Percentiles rank a stretch among this genome's conserved stretches.
phyloP scores from a whole-genome alignment of 2,329 filamentous ascomycete species.

The Fusarium incarnatum region DNA sequence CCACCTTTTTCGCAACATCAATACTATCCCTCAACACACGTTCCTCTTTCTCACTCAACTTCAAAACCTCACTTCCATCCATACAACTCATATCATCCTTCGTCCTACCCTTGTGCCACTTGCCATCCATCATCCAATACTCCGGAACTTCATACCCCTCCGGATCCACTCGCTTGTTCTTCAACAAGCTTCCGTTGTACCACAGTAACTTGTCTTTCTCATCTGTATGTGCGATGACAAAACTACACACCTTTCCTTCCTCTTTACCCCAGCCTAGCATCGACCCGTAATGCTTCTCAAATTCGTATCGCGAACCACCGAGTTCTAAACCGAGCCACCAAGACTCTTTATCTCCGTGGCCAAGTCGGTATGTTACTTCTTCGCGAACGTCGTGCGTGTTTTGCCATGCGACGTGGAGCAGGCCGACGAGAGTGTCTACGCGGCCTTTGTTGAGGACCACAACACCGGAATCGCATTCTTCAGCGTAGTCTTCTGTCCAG shows the following conservation, averaged over 20 bases:
- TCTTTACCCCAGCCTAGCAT: slow-evolving; percentile 52
- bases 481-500: slow-evolving; percentile 54
- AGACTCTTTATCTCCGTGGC: slow-evolving; percentile 59
- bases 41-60: slow-evolving; percentile 1
- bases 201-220: slow-evolving; percentile 52
- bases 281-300: slow-evolving; percentile 55
- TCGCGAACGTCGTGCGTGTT: slow-evolving; percentile 55
- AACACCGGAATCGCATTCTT: slow-evolving; percentile 57
- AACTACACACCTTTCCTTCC: slow-evolving; percentile 50
- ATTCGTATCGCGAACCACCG: slow-evolving; percentile 51
- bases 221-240: slow-evolving; percentile 56
- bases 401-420: slow-evolving; percentile 58
- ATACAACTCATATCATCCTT: slow-evolving; percentile 55
- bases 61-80: slow-evolving; percentile 29
- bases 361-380: slow-evolving; percentile 53
- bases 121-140: slow-evolving; percentile 55
- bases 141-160: slow-evolving; percentile 50
- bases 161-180: slow-evolving; percentile 51
- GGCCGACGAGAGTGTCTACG: slow-evolving; percentile 49
- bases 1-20: slow-evolving; percentile 19
- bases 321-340: slow-evolving; percentile 60
- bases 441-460: slow-evolving; percentile 56
- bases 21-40: slow-evolving; percentile 18
- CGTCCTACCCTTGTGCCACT: slow-evolving; percentile 50
- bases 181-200: slow-evolving; percentile 57